Evolutionary conservation across 1,284 basidiomycete genomes (phyloP), one percentile per base, ranked within the genome.

Genomic region (Mycena citricolor): DNA sequence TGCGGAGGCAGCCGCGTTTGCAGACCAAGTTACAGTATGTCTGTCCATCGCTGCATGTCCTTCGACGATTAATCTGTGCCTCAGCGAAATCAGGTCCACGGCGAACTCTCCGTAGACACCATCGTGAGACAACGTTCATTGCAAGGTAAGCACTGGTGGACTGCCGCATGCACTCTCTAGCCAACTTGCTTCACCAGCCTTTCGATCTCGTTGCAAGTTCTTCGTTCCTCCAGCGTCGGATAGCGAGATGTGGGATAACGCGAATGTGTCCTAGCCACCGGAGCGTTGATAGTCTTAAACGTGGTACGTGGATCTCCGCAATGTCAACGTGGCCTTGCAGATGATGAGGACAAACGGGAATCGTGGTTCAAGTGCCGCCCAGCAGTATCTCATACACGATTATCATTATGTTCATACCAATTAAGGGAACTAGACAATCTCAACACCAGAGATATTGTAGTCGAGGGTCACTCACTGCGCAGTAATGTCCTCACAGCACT

Each of bases 401-500:
- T 49, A 94, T 79, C 50, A 87, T 66, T 38, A 90, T 75, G 65
- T 95, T 95, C 32, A 88, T 60, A 23, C 74, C 82, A 62, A 95
- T 94, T 33, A 95, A 69, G 32, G 92, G 92, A 74, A 95, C 92
- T 94, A 57, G 32, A 32, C 48, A 44, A n/a, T n/a, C n/a, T n/a
- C n/a, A n/a, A n/a, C n/a, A n/a, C n/a, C n/a, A n/a, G n/a, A 28
- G 20, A 17, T 29, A 41, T 42, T n/a, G 37, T 20, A 25, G 25
- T 37, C 10, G 50, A 43, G 37, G 25, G 43, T 39, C 32, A 72
- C 71, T 57, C 54, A 98, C 94, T 92, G 65, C 95, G 81, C 86
- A 98, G 88, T 52, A 98, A 73, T 42, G 93, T 97, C 65, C 94
- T 75, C 46, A 97, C 93, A 21, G 94, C 94, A 54, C 86, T 80